Evolutionary conservation across 257 asterid species (phyloP), one percentile per base, ranked within the genome.

Genomic region (Primulina eburnea): DNA sequence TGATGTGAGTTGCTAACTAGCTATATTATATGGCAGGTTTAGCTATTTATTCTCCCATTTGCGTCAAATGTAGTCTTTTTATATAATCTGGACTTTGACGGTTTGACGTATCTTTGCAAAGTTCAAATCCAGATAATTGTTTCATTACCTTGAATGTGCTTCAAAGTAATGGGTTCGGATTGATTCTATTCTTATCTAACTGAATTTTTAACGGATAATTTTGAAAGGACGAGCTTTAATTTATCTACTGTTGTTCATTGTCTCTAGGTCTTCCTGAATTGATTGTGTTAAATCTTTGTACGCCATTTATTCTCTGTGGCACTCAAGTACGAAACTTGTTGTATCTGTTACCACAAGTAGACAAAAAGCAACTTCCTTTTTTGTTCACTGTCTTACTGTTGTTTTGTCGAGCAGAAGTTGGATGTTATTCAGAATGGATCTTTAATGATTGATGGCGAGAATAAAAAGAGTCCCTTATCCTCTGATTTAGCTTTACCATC

Each of bases 351-450:
- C 37, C 60, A 40, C 29, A 53, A 69, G 55, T 63, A 33, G 33
- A 76, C 73, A 65, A 61, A 68, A 63, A 58, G 56, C 60, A 47
- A 60, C 43, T 66, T 62, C 69, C 60, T 35, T 57, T 59, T 62
- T 64, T 60, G 56, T 81, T 75, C 72, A 81, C 76, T 68, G 47
- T 58, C 68, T 73, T 63, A 62, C 63, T 67, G 62, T 59, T 75
- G 69, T 72, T 67, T 72, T 77, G 77, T 79, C 74, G 77, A 77
- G 76, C 95, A 90, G 96, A 90, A 87, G 76, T 73, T 85, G 89
- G 90, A 86, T 77, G 79, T 77, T 79, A 76, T 75, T 60, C 85
- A 60, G 69, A 85, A 84, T 63, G 86, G 79, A 82, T 81, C 88
- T 78, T 71, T 79, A 80, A 86, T 80, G 70, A 71, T 75, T 73